Evolutionary conservation across 768 basidiomycete species (phyloP).

Genomic region (Podaxis rugospora): DNA sequence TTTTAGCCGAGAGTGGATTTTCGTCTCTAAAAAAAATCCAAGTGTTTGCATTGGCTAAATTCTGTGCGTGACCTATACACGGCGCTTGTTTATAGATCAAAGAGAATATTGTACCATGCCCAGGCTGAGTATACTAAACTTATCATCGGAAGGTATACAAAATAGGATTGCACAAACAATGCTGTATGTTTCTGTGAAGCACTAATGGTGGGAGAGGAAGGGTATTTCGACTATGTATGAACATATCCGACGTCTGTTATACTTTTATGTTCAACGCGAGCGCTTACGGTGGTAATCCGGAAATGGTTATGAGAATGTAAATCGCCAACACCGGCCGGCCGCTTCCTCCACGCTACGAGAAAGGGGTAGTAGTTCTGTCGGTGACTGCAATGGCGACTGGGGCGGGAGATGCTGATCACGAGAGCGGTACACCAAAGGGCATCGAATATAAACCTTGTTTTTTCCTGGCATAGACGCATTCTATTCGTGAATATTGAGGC

Average conservation of each 20-base stretch:
- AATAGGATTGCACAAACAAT: background rate
- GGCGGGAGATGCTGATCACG: background rate
- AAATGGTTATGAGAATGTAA: background rate
- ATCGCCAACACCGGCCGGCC: background rate
- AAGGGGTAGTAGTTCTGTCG: background rate
- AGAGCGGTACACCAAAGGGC: background rate
- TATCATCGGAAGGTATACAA: background rate
- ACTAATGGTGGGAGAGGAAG: too few relatives aligned
- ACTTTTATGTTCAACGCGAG: too few relatives aligned
- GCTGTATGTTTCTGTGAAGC: too few relatives aligned
- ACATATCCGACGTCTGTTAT: too few relatives aligned
- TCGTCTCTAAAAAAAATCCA: too few relatives aligned
- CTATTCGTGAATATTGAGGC: conserved; percentile 50
- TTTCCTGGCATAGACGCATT: conserved; percentile 60
- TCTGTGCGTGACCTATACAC: too few relatives aligned
- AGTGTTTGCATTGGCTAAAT: background rate
- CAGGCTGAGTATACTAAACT: background rate
- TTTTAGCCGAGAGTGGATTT: too few relatives aligned
- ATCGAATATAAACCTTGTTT: conserved; percentile 15
- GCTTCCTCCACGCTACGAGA: background rate
- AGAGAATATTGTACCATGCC: background rate
- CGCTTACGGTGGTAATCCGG: background rate
- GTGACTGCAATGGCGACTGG: background rate
- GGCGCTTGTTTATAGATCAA: background rate
- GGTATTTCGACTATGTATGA: too few relatives aligned